Percentiles rank a stretch among this genome's conserved stretches.
These are phyloP conservation scores for Caloboletus inedulis DNA, from an alignment of 1,284 basidiomycete species.

Conservation along the genomic window DNA sequence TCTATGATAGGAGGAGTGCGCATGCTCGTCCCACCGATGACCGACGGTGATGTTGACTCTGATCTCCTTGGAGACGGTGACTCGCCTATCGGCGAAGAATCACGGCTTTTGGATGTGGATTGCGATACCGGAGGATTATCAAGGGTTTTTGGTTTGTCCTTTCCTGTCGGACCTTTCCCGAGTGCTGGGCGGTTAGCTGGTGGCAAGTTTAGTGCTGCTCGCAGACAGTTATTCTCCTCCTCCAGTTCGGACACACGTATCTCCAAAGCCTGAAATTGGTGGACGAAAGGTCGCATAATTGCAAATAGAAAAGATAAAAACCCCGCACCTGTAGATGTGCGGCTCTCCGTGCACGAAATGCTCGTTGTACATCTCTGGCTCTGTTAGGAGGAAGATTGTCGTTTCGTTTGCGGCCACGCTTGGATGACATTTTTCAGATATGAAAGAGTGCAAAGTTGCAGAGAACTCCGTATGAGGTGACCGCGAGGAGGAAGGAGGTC, in stretches of 20 bases:
- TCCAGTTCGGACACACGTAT: slow-evolving; percentile 80
- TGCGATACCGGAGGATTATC: slow-evolving; percentile 31
- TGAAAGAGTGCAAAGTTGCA: slow-evolving; percentile 5
- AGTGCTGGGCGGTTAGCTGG: slow-evolving; percentile 67
- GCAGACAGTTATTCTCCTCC: slow-evolving; percentile 77
- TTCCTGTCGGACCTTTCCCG: slow-evolving; percentile 80
- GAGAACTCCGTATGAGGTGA: slow-evolving; percentile 21
- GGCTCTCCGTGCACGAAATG: slow-evolving; percentile 86
- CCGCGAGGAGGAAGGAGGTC: slow-evolving; percentile 30
- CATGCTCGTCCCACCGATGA: slow-evolving; percentile 31
- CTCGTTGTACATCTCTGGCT: slow-evolving; percentile 88
- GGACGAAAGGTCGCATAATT: slow-evolving; percentile 37
- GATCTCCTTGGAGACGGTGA: slow-evolving; percentile 44
- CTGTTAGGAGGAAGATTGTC: slow-evolving; percentile 90
- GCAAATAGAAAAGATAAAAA: slow-evolving; percentile 38
- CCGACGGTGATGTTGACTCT: slow-evolving; percentile 35
- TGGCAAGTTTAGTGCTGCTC: slow-evolving; percentile 73
- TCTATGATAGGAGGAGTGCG: slow-evolving; percentile 46
- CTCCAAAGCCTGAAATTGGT: slow-evolving; percentile 66
- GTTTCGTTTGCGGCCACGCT: slow-evolving; percentile 88
- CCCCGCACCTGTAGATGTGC: slow-evolving; percentile 76
- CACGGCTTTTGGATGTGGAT: slow-evolving; percentile 36
- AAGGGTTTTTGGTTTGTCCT: slow-evolving; percentile 64
- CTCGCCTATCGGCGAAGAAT: slow-evolving; percentile 44
- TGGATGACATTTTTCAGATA: slow-evolving; percentile 62